Evolutionary conservation across 75 land plant genomes (phyloP).

Genomic region (Adiantum capillusveneris): DNA sequence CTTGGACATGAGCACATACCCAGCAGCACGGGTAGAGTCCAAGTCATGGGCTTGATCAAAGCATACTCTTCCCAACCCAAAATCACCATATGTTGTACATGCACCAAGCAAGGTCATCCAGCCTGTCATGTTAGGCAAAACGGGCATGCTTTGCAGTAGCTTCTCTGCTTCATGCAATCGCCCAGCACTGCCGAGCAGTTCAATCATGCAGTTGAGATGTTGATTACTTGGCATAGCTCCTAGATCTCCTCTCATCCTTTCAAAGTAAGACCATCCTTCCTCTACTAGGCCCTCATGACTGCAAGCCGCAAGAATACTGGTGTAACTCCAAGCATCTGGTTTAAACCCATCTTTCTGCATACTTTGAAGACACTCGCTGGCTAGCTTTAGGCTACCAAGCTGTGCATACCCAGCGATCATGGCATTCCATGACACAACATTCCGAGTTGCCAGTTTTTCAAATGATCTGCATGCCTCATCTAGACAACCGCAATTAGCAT

Average conservation of each 20-base stretch:
- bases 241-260: not conserved
- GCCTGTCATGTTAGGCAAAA: not conserved
- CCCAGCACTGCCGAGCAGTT: not conserved
- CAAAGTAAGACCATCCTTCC: not conserved
- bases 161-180: not conserved
- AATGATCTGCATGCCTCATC: conserved; percentile 14
- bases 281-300: not conserved
- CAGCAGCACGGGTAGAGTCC: not conserved
- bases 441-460: conserved; percentile 17
- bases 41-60: not conserved
- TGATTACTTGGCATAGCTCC: not conserved
- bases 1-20: not conserved
- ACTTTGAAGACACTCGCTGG: not conserved
- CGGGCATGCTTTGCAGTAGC: not conserved
- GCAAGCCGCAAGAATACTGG: conserved; percentile 9
- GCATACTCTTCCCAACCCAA: not conserved
- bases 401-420: conserved; percentile 25
- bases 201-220: conserved; percentile 1
- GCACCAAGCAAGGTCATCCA: conserved; percentile 1
- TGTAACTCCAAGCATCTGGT: conserved; percentile 7
- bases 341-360: conserved; percentile 4
- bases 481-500: conserved; percentile 18
- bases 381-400: conserved; percentile 8
- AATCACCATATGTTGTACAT: not conserved
- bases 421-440: conserved; percentile 18